Evolutionary conservation across 2,329 filamentous ascomycete genomes (phyloP).

Genomic region (Mycogone perniciosa): DNA sequence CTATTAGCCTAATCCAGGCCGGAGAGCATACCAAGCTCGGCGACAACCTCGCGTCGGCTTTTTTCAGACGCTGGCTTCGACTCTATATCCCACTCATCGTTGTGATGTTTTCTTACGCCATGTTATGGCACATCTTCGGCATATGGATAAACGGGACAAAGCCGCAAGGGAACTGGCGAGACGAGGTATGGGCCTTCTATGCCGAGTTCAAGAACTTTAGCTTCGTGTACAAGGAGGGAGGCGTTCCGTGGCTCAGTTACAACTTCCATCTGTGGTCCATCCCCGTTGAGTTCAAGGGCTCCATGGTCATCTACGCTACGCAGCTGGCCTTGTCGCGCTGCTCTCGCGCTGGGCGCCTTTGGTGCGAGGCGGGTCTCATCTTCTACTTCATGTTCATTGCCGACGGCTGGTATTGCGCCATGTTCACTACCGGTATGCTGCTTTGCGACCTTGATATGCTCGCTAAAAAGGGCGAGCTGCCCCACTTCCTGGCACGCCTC

Average conservation of each 20-base stretch:
- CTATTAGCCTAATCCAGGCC: slow-evolving; percentile 39
- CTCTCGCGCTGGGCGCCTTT: slow-evolving; percentile 47
- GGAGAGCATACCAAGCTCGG: slow-evolving; percentile 36
- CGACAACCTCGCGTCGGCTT: slow-evolving; percentile 39
- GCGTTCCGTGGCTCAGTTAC: slow-evolving; percentile 44
- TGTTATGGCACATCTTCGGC: slow-evolving; percentile 47
- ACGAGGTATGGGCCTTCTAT: slow-evolving; percentile 46
- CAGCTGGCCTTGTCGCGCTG: slow-evolving; percentile 52
- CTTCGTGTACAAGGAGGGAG: slow-evolving; percentile 56
- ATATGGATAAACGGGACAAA: slow-evolving; percentile 36
- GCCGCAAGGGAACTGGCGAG: slow-evolving; percentile 34
- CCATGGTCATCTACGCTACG: slow-evolving; percentile 54
- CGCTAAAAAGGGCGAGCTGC: slow-evolving; percentile 43
- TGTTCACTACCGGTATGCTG: slow-evolving; percentile 57
- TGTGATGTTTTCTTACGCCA: slow-evolving; percentile 46
- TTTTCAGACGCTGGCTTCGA: slow-evolving; percentile 45
- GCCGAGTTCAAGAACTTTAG: slow-evolving; percentile 62
- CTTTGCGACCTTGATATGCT: slow-evolving; percentile 56
- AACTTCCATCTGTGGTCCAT: slow-evolving; percentile 60
- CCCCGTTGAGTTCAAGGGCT: slow-evolving; percentile 57
- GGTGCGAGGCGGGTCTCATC: slow-evolving; percentile 46
- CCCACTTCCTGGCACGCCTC: slow-evolving; percentile 39
- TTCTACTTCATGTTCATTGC: slow-evolving; percentile 62
- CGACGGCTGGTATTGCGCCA: slow-evolving; percentile 56
- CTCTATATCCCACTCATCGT: slow-evolving; percentile 47